Evolutionary conservation across 2,329 filamentous ascomycete genomes (phyloP).

Genomic region (Mariannaea sp.): DNA sequence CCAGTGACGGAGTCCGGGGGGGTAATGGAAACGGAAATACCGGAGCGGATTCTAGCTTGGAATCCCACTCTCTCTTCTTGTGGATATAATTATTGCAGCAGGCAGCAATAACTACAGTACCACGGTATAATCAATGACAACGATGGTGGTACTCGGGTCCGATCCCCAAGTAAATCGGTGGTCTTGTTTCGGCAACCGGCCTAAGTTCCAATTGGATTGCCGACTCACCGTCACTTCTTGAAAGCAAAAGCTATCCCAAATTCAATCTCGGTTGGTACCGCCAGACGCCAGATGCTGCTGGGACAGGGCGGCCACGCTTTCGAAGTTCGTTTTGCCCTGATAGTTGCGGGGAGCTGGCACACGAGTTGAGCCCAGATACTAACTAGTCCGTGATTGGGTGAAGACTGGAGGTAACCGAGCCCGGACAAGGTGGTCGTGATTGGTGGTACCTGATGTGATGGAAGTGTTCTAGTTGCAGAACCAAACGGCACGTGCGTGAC

Average conservation of each 20-base stretch:
- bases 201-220: constrained; percentile 15
- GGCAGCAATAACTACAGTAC: no score
- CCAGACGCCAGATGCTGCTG: not conserved
- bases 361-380: not conserved
- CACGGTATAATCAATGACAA: no score
- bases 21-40: constrained; percentile 31
- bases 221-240: constrained; percentile 17
- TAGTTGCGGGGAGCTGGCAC: constrained; percentile 2
- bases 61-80: constrained; percentile 23
- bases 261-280: not conserved
- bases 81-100: no score
- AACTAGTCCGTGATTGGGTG: not conserved
- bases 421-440: constrained; percentile 32
- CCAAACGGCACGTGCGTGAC: constrained; percentile 33
- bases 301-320: not conserved
- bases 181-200: constrained; percentile 8
- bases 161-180: not conserved
- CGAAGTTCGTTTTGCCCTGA: constrained; percentile 8
- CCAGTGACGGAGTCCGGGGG: constrained; percentile 35
- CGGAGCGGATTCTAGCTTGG: constrained; percentile 4
- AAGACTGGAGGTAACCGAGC: constrained; percentile 34
- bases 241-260: not conserved
- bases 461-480: constrained; percentile 32
- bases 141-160: not conserved
- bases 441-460: constrained; percentile 34